Percentiles rank a stretch among this genome's conserved stretches.
Evolutionary conservation across 352 stramenopile genomes (phyloP).

Genomic region (Bremia lactucae): DNA sequence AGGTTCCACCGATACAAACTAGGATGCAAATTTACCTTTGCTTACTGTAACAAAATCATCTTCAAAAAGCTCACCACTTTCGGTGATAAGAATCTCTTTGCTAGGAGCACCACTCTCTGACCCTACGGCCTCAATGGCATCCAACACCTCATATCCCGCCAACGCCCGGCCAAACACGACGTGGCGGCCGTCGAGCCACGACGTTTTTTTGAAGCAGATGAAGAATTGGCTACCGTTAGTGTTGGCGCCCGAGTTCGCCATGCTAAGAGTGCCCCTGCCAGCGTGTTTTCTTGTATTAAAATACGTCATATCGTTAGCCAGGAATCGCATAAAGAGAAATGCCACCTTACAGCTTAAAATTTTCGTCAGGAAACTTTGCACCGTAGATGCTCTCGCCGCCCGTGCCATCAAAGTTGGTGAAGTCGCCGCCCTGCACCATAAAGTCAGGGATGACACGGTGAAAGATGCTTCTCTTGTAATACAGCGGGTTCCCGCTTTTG

Average conservation of each 20-base stretch:
- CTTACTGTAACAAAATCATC: conserved; percentile 48
- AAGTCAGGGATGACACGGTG: conserved; percentile 96
- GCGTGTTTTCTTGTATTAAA: conserved; percentile 42
- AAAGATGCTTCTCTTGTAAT: conserved; percentile 95
- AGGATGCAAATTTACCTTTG: no score
- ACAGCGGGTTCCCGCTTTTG: conserved; percentile 89
- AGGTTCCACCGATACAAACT: no score
- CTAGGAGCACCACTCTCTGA: conserved; percentile 83
- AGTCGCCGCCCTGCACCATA: conserved; percentile 85
- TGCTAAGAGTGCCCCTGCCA: conserved; percentile 59
- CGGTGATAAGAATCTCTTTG: conserved; percentile 86
- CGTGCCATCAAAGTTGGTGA: conserved; percentile 69
- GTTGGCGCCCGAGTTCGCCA: conserved; percentile 78
- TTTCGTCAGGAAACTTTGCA: conserved; percentile 68
- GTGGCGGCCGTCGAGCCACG: conserved; percentile 82
- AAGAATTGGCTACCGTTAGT: conserved; percentile 98
- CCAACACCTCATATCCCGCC: conserved; percentile 92
- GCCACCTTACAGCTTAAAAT: conserved; percentile 74
- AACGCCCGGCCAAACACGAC: conserved; percentile 92
- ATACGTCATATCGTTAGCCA: not conserved
- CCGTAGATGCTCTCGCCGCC: conserved; percentile 75
- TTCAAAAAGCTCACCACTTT: conserved; percentile 87
- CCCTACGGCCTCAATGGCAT: conserved; percentile 92
- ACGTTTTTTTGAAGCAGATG: conserved; percentile 90
- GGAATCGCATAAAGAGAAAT: no score